Evolutionary conservation across 1,139 yeast genomes (phyloP), one percentile per base, ranked within the genome.

Genomic region (Yamadazyma diospyri): DNA sequence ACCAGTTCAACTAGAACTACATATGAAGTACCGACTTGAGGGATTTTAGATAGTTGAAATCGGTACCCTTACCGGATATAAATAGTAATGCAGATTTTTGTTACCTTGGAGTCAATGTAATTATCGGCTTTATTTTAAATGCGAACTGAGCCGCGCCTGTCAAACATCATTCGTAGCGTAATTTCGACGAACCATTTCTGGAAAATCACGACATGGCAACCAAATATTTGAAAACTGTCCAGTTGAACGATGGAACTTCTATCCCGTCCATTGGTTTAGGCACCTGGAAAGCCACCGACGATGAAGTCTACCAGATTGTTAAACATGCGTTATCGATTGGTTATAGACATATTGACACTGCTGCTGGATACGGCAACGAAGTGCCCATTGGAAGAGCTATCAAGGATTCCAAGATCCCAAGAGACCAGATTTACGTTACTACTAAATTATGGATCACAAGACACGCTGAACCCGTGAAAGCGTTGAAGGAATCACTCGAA

Each of bases 261-360:
- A 81, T 84, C 45, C 94, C 94, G 17, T 77, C 71, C 18, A 56
- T 84, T 38, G 94, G 88, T 2, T 66, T 83, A 27, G 94, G 94
- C 24, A 84, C 94, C n/a, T 84, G 88, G 87, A 72, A 72, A 54
- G 71, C 87, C 13, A 57, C 72, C 13, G 69, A 71, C 17, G 69
- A 71, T 24, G 85, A 78, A 37, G 78, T 72, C n/a, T 74, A 76
- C 50, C 58, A 66, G 14, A 74, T 89, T 16, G 83, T 78, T 18
- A 59, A 72, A 39, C 30, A 34, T 28, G 94, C 94, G 0, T 58
- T 85, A 42, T 64, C 73, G 46, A 62, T 69, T 18, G 94, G 94
- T 14, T 83, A 83, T 59, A 72, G 79, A 46, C 94, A 84, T 60
- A 81, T 85, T 41, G 94, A 85, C 55, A 75, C 87, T 36, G 94